Percentiles rank a stretch among this genome's conserved stretches.
phyloP scores from a whole-genome alignment of 495 filamentous ascomycete genomes.

The Penicillium steckii region DNA sequence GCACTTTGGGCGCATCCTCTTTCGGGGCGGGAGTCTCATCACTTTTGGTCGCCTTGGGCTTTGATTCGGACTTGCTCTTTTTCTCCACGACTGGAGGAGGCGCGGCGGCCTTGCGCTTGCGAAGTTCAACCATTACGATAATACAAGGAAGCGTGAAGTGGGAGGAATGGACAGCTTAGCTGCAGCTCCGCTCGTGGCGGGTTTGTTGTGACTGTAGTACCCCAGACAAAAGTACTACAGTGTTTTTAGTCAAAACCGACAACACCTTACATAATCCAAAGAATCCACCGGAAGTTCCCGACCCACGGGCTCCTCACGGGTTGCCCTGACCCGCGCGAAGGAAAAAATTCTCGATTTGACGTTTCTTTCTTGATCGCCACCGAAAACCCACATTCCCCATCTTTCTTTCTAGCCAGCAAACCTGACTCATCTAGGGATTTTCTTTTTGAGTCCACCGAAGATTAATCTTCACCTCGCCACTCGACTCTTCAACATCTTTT shows the following conservation, averaged over 20 bases:
- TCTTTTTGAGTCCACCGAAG: neutral
- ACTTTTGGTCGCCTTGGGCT: conserved; percentile 45
- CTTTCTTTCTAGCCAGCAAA: conserved; percentile 8
- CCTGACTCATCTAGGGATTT: conserved; percentile 3
- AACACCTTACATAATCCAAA: conserved; percentile 7
- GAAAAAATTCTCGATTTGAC: conserved; percentile 19
- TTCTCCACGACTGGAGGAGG: conserved; percentile 55
- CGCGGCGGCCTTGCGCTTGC: conserved; percentile 70
- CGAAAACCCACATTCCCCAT: conserved; percentile 17
- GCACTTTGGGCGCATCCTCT: conserved; percentile 19
- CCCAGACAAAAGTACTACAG: neutral
- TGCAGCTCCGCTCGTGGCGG: neutral
- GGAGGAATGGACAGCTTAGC: neutral
- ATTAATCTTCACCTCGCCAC: neutral
- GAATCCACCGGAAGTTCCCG: conserved; percentile 21
- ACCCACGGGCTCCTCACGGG: conserved; percentile 12
- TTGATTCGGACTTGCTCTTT: conserved; percentile 48
- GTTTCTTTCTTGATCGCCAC: conserved; percentile 23
- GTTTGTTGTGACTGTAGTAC: neutral
- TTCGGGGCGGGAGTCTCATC: conserved; percentile 11
- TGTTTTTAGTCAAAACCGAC: neutral
- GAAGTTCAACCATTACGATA: conserved; percentile 59
- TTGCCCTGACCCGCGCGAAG: conserved; percentile 24
- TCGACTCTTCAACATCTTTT: neutral
- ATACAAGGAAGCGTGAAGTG: neutral